Evolutionary conservation across 2,329 filamentous ascomycete species (phyloP).

Genomic region (Neopestalotiopsis rosae): DNA sequence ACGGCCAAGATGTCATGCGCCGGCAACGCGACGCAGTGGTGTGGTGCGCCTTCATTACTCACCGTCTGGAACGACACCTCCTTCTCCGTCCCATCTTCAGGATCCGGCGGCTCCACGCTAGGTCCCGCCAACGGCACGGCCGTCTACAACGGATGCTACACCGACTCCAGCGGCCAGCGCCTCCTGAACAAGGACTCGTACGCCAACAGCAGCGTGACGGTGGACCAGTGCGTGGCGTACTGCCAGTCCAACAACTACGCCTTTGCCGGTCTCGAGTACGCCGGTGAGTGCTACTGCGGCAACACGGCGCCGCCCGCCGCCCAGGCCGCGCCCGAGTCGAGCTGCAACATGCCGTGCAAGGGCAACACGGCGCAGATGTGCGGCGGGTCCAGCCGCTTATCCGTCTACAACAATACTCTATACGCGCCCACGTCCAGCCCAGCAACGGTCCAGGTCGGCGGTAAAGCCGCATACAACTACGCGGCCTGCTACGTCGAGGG

Average conservation of each 20-base stretch:
- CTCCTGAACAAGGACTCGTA: slow-evolving; percentile 14
- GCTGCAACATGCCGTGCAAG: slow-evolving; percentile 19
- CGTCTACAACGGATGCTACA: slow-evolving; percentile 12
- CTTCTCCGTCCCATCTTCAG: neutral
- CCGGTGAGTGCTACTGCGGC: slow-evolving; percentile 20
- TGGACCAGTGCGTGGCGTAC: slow-evolving; percentile 18
- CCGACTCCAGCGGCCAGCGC: neutral
- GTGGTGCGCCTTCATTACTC: slow-evolving; percentile 16
- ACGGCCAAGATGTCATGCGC: slow-evolving; percentile 39
- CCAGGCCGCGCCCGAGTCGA: neutral
- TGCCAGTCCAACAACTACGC: slow-evolving; percentile 14
- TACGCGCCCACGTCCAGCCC: slow-evolving; percentile 24
- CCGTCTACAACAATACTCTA: slow-evolving; percentile 26
- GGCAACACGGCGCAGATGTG: slow-evolving; percentile 18
- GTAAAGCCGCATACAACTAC: slow-evolving; percentile 18
- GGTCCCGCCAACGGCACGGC: neutral
- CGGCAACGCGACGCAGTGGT: slow-evolving; percentile 34
- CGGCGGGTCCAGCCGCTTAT: slow-evolving; percentile 21
- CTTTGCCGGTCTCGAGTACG: slow-evolving; percentile 17
- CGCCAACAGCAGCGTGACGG: slow-evolving; percentile 8
- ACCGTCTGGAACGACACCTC: slow-evolving; percentile 16
- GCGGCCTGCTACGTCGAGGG: slow-evolving; percentile 27
- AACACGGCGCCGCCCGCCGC: neutral
- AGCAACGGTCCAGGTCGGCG: slow-evolving; percentile 14
- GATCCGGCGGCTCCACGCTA: neutral